Conservation (phyloP, 2,329 filamentous ascomycete genomes). For the Aspergillus ibericus region DNA sequence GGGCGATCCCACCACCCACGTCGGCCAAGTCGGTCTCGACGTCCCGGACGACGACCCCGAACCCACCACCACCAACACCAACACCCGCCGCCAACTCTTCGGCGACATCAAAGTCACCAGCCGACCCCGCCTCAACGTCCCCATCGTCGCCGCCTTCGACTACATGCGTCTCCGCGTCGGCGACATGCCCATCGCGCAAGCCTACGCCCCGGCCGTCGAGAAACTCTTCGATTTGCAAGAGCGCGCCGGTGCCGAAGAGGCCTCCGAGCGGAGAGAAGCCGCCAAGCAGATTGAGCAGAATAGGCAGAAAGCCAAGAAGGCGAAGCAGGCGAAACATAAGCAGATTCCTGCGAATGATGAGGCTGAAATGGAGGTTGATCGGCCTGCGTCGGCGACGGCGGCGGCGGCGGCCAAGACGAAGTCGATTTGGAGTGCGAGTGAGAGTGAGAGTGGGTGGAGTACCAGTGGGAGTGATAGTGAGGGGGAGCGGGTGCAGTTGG, state of each 20-base stretch:
- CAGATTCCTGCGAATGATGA: not conserved
- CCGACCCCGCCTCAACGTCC: not conserved
- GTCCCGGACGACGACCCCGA: slow-evolving; percentile 21
- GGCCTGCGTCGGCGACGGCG: not conserved
- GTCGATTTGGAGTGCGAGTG: slow-evolving; percentile 38
- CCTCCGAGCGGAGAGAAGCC: slow-evolving; percentile 22
- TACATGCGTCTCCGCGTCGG: slow-evolving; percentile 63
- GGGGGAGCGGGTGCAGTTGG: not conserved
- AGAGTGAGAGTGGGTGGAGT: slow-evolving; percentile 39
- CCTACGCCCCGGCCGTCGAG: slow-evolving; percentile 57
- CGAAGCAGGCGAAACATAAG: slow-evolving; percentile 18
- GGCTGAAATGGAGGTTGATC: not conserved
- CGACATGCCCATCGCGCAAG: slow-evolving; percentile 59
- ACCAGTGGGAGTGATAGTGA: slow-evolving; percentile 24
- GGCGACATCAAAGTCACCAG: not conserved
- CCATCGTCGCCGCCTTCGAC: slow-evolving; percentile 60
- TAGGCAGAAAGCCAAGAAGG: slow-evolving; percentile 19
- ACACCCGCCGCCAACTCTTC: slow-evolving; percentile 4
- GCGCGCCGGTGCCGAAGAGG: slow-evolving; percentile 29
- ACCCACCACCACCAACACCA: slow-evolving; percentile 10
- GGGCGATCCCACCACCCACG: slow-evolving; percentile 16
- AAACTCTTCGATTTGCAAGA: slow-evolving; percentile 51
- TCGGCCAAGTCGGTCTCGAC: slow-evolving; percentile 19
- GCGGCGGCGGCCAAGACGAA: not conserved
- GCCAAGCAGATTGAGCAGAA: slow-evolving; percentile 20